Evolutionary conservation across 225 moss, liverwort and hornwort species (phyloP).

Genomic region (Ulota crispa): DNA sequence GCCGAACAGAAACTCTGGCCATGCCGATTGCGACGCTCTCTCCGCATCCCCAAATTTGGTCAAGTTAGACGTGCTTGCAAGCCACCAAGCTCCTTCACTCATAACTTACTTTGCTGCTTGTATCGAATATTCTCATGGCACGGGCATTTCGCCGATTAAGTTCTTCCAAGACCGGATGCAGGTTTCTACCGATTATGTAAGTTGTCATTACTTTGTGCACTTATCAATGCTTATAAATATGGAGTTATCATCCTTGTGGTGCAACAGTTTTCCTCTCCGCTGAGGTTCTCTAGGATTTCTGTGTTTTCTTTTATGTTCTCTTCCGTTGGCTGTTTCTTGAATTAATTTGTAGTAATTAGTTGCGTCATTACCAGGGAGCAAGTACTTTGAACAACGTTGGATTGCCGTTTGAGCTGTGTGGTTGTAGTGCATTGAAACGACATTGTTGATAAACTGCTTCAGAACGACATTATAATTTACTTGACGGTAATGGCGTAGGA

Average conservation of each 20-base stretch:
- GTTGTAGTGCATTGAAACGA: not conserved
- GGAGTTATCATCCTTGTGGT: not conserved
- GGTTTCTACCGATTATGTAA: not conserved
- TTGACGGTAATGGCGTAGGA: not conserved
- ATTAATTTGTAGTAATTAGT: not conserved
- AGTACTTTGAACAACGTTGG: not conserved
- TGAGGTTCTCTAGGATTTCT: not conserved
- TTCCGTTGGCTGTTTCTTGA: not conserved
- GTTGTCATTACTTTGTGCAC: too few species aligned
- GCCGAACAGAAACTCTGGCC: not conserved
- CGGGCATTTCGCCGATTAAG: not conserved
- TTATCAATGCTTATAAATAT: not conserved
- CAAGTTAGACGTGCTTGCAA: not conserved
- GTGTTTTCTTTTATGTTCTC: not conserved
- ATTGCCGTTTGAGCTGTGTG: not conserved
- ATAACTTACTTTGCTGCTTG: not conserved
- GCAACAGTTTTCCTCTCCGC: not conserved
- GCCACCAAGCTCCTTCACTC: not conserved
- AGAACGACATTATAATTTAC: not conserved
- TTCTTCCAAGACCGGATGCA: not conserved
- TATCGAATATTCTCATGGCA: not conserved
- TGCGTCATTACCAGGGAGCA: not conserved
- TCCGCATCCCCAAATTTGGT: not conserved
- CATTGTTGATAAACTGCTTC: not conserved
- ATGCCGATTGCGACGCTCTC: not conserved